Conservation (phyloP, 208 protist species). For the Trypanosoma rangeli region DNA sequence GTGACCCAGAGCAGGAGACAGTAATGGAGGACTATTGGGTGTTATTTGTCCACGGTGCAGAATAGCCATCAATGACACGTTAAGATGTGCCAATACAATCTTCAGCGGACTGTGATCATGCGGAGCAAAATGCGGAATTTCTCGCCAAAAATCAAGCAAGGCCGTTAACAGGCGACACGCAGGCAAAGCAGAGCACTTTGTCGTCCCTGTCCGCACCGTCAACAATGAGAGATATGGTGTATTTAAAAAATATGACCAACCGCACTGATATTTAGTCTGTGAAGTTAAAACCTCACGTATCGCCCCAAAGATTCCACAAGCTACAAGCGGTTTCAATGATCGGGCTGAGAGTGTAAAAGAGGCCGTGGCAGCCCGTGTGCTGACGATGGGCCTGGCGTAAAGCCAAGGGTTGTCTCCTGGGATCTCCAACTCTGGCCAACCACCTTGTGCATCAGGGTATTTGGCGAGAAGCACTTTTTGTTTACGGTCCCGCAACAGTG, state of each 20-base stretch:
- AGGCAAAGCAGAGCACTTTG: constrained; percentile 32
- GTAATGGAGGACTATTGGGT: constrained; percentile 9
- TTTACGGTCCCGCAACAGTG: constrained; percentile 69
- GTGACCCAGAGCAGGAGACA: constrained; percentile 45
- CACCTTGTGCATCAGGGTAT: constrained; percentile 81
- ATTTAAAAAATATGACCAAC: constrained; percentile 49
- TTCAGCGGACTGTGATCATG: constrained; percentile 69
- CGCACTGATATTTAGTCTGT: constrained; percentile 22
- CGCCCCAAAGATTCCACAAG: constrained; percentile 28
- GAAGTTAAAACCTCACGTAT: constrained; percentile 25
- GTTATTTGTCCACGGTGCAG: constrained; percentile 42
- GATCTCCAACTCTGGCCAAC: constrained; percentile 58
- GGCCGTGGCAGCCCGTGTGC: constrained; percentile 27
- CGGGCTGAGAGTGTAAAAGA: constrained; percentile 26
- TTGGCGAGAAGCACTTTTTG: constrained; percentile 74
- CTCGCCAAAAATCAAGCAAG: constrained; percentile 67
- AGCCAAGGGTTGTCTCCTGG: constrained; percentile 39
- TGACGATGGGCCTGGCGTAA: constrained; percentile 31
- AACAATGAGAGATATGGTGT: constrained; percentile 57
- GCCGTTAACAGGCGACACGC: constrained; percentile 52
- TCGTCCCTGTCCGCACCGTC: constrained; percentile 32
- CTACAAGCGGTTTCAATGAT: constrained; percentile 35
- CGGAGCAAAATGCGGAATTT: constrained; percentile 45
- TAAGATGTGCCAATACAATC: constrained; percentile 71
- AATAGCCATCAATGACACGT: constrained; percentile 52